phyloP scores from a whole-genome alignment of 805 yeast genomes.

The Torulaspora delbrueckii region DNA sequence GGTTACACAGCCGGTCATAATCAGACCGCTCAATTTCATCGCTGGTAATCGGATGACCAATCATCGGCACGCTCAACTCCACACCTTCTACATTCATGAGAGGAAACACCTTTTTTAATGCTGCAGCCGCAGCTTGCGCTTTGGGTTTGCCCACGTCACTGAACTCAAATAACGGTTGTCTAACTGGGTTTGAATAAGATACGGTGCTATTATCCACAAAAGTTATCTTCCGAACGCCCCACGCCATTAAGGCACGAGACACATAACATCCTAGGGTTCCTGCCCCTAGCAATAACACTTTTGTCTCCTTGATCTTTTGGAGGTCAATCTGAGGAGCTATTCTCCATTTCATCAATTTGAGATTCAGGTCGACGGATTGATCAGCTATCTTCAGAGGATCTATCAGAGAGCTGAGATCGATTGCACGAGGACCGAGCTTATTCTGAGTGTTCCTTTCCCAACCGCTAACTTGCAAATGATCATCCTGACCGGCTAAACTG shows the following conservation, averaged over 20 bases:
- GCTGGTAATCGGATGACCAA: constrained; percentile 77
- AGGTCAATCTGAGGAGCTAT: constrained; percentile 77
- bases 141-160: constrained; percentile 82
- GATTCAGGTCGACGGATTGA: constrained; percentile 87
- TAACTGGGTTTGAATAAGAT: constrained; percentile 89
- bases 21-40: constrained; percentile 47
- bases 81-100: constrained; percentile 61
- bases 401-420: constrained; percentile 75
- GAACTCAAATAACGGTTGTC: constrained; percentile 83
- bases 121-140: constrained; percentile 71
- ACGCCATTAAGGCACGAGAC: constrained; percentile 77
- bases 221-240: constrained; percentile 88
- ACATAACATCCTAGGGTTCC: constrained; percentile 96
- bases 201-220: constrained; percentile 87
- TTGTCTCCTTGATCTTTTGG: constrained; percentile 54
- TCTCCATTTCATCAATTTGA: constrained; percentile 95
- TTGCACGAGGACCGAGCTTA: constrained; percentile 73
- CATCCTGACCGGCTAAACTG: constrained; percentile 7
- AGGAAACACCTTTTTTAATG: constrained; percentile 73
- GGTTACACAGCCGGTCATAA: constrained; percentile 46
- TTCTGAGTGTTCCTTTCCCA: constrained; percentile 85
- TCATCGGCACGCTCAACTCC: constrained; percentile 84
- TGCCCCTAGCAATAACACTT: constrained; percentile 80
- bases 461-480: constrained; percentile 54
- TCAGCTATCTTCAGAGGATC: constrained; percentile 79